A percentile compares a stretch with the other conserved stretches of the same genome.
Conservation (phyloP, 2,329 filamentous ascomycete species). For the Chlorencoelia australis region DNA sequence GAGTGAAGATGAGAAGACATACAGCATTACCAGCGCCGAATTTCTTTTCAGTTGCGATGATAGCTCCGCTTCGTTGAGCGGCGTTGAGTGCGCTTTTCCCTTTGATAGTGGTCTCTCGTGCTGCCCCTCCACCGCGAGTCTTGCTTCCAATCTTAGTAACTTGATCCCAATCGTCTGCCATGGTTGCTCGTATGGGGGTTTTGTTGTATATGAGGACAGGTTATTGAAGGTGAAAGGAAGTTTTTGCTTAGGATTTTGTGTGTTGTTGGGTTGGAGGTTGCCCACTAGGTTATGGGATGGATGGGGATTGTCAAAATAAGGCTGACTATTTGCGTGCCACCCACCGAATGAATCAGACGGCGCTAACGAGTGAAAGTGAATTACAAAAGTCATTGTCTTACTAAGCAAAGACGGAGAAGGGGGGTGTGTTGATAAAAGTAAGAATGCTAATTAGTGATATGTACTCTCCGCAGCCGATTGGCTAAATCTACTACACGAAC, state of each 20-base stretch:
- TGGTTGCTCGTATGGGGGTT: slow-evolving; percentile 11
- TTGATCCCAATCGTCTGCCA: slow-evolving; percentile 71
- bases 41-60: slow-evolving; percentile 91
- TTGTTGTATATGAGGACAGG: no score
- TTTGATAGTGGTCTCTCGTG: slow-evolving; percentile 81
- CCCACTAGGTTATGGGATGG: slow-evolving; percentile 6
- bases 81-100: slow-evolving; percentile 80
- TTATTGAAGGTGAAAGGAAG: background rate
- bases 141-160: slow-evolving; percentile 93
- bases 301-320: slow-evolving; percentile 1
- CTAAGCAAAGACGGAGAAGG: no score
- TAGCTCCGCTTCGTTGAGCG: slow-evolving; percentile 66
- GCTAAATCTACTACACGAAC: no score
- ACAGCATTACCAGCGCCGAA: slow-evolving; percentile 67
- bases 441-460: no score
- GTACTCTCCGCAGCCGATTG: no score
- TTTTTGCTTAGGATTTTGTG: background rate
- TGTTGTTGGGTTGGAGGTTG: no score
- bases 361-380: no score
- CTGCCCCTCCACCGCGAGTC: slow-evolving; percentile 48
- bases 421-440: no score
- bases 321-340: background rate
- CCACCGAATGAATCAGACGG: slow-evolving; percentile 11
- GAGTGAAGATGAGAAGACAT: slow-evolving; percentile 32
- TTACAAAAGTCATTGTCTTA: no score